Percentiles rank a stretch among this genome's conserved stretches.
Conservation (phyloP, 352 stramenopile species). For the Pythium grandisporangium region DNA sequence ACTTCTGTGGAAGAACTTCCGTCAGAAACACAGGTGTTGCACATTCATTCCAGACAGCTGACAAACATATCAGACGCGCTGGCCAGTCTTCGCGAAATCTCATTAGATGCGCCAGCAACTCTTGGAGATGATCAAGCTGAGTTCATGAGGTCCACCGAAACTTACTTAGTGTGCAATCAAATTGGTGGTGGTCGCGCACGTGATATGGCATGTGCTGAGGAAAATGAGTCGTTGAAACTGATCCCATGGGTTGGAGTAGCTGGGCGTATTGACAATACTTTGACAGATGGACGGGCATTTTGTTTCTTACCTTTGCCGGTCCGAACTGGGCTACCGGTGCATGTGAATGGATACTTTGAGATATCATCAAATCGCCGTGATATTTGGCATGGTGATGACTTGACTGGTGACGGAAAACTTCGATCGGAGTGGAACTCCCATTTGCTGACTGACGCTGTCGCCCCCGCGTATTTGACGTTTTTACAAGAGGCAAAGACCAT, state of each 20-base stretch:
- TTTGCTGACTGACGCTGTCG: conserved; percentile 62
- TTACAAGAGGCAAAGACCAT: conserved; percentile 38
- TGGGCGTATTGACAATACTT: conserved; percentile 36
- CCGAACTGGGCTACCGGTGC: conserved; percentile 77
- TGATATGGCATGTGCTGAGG: conserved; percentile 60
- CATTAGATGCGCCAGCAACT: not conserved
- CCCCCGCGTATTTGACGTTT: conserved; percentile 63
- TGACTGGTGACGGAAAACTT: conserved; percentile 70
- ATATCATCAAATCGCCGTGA: conserved; percentile 83
- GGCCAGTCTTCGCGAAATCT: conserved; percentile 1
- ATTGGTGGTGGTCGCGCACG: conserved; percentile 72
- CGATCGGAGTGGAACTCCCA: conserved; percentile 70
- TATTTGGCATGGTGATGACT: conserved; percentile 78
- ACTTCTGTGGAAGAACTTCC: conserved; percentile 35
- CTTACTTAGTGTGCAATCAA: conserved; percentile 85
- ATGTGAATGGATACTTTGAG: conserved; percentile 93
- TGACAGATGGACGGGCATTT: conserved; percentile 70
- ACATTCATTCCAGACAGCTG: conserved; percentile 31
- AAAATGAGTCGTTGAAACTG: conserved; percentile 71
- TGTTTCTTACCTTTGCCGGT: conserved; percentile 92
- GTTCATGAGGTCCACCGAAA: conserved; percentile 20
- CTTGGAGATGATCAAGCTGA: not conserved
- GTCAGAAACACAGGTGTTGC: conserved; percentile 46
- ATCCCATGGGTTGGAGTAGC: conserved; percentile 87
- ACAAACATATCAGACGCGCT: conserved; percentile 15